These are phyloP conservation scores for Osmanthus fragrans DNA, from an alignment of 257 asterid species.

Conservation along the genomic window DNA sequence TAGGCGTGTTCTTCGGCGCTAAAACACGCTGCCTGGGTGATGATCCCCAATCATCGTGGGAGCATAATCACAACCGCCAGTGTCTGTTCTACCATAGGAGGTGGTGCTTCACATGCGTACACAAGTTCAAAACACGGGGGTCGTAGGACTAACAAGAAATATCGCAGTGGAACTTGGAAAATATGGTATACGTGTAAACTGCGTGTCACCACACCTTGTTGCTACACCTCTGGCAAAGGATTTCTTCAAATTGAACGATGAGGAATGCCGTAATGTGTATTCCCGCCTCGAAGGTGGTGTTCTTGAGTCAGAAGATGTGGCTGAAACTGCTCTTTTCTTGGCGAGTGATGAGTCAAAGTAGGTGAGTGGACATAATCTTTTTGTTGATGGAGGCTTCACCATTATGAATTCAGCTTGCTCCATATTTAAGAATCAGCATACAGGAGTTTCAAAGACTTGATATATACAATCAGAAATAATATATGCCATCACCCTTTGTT, in stretches of 20 bases:
- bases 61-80: slow-evolving; percentile 37
- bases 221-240: slow-evolving; percentile 17
- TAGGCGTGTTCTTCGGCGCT: slow-evolving; percentile 35
- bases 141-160: slow-evolving; percentile 30
- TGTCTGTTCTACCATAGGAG: slow-evolving; percentile 14
- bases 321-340: slow-evolving; percentile 33
- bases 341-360: slow-evolving; percentile 40
- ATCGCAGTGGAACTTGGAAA: slow-evolving; percentile 32
- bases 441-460: no score
- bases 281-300: slow-evolving; percentile 22
- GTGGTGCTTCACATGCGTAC: slow-evolving; percentile 28
- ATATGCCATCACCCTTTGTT: no score
- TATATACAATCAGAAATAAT: no score
- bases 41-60: slow-evolving; percentile 37
- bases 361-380: slow-evolving; percentile 38
- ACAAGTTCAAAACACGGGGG: slow-evolving; percentile 37
- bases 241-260: slow-evolving; percentile 10
- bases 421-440: no score
- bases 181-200: slow-evolving; percentile 44
- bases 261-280: neutral
- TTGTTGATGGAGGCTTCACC: slow-evolving; percentile 51
- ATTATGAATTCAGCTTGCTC: slow-evolving; percentile 23
- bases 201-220: slow-evolving; percentile 34
- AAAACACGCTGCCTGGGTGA: slow-evolving; percentile 51
- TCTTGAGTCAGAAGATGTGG: slow-evolving; percentile 33